Evolutionary conservation across 2,329 filamentous ascomycete species (phyloP).

Genomic region (Parascedosporium putredinis): DNA sequence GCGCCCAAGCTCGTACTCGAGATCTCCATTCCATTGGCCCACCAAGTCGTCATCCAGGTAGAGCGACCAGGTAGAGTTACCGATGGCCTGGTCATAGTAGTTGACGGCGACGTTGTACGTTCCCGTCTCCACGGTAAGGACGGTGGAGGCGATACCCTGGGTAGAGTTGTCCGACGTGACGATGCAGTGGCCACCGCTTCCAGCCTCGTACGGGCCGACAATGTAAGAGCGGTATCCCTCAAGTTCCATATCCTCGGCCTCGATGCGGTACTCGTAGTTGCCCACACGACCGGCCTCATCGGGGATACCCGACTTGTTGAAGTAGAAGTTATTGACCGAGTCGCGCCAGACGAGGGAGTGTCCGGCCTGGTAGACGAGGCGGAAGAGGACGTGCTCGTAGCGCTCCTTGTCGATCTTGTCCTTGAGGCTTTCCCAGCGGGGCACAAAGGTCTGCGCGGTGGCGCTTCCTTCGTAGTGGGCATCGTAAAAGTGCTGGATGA

Average conservation of each 20-base stretch:
- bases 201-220: conserved; percentile 49
- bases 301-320: conserved; percentile 47
- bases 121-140: conserved; percentile 36
- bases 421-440: conserved; percentile 41
- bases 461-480: conserved; percentile 50
- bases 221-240: conserved; percentile 42
- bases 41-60: conserved; percentile 41
- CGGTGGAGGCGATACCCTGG: conserved; percentile 35
- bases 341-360: conserved; percentile 64
- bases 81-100: conserved; percentile 54
- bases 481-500: conserved; percentile 58
- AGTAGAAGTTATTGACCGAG: conserved; percentile 53
- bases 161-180: conserved; percentile 38
- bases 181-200: conserved; percentile 43
- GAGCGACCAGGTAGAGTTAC: conserved; percentile 43
- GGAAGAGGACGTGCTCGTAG: conserved; percentile 46
- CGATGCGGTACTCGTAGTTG: conserved; percentile 54
- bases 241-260: conserved; percentile 56
- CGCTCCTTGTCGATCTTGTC: conserved; percentile 49
- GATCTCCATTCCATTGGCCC: conserved; percentile 48
- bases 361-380: conserved; percentile 55
- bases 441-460: conserved; percentile 48
- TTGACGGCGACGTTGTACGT: conserved; percentile 55
- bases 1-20: conserved; percentile 49
- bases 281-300: conserved; percentile 47